These are phyloP conservation scores for Penstemon barbatus DNA, from an alignment of 257 asterid genomes.

Conservation along the genomic window DNA sequence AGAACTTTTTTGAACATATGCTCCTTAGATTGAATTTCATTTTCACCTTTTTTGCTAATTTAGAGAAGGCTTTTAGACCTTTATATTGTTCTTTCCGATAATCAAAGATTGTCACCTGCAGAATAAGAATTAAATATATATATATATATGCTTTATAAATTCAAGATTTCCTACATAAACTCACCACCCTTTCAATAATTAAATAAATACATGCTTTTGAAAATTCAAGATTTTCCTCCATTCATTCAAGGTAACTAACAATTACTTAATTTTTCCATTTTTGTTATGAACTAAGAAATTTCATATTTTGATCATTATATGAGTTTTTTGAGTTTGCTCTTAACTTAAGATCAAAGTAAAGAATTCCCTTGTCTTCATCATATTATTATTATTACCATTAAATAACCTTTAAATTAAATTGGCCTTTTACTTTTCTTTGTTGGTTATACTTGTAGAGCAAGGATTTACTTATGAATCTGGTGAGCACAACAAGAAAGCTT, in stretches of 20 bases:
- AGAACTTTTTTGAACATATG: no score
- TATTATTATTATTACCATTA: not conserved
- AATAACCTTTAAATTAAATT: not conserved
- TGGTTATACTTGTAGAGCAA: constrained; percentile 16
- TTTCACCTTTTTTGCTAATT: not conserved
- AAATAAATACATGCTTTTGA: no score
- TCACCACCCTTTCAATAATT: no score
- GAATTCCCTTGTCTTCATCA: constrained; percentile 31
- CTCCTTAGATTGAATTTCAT: not conserved
- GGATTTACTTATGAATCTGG: constrained; percentile 51
- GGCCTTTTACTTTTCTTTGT: constrained; percentile 25
- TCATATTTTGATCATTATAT: constrained; percentile 11
- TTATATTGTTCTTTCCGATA: constrained; percentile 27
- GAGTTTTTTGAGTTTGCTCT: constrained; percentile 17
- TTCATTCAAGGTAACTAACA: constrained; percentile 30
- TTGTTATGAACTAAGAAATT: constrained; percentile 6
- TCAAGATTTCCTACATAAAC: constrained; percentile 14
- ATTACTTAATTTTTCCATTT: not conserved
- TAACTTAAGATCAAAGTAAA: constrained; percentile 42
- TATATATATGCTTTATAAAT: constrained; percentile 23
- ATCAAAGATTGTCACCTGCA: constrained; percentile 34
- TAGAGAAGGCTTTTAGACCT: constrained; percentile 23
- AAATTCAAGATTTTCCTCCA: constrained; percentile 23
- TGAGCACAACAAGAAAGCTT: constrained; percentile 40
- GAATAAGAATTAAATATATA: constrained; percentile 21